phyloP scores from a whole-genome alignment of 106 monocot genomes.

The Dendrobium officinale region DNA sequence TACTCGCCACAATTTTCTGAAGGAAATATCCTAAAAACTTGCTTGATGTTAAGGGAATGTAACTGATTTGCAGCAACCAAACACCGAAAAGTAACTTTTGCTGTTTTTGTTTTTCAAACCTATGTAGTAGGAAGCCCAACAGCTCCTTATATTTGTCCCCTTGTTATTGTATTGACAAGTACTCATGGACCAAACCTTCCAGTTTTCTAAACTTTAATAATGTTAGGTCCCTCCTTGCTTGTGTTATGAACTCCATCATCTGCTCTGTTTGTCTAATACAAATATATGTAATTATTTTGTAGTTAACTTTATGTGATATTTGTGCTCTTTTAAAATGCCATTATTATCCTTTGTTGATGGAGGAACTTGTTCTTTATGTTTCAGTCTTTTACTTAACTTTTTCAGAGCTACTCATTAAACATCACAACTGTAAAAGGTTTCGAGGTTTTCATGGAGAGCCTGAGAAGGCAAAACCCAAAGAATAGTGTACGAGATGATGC shows the following conservation, averaged over 20 bases:
- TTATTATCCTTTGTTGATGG: background rate
- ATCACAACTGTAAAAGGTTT: conserved; percentile 94
- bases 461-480: conserved; percentile 37
- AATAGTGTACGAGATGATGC: conserved; percentile 20
- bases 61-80: background rate
- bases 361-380: background rate
- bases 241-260: background rate
- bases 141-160: background rate
- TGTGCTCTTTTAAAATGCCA: background rate
- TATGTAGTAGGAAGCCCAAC: background rate
- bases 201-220: background rate
- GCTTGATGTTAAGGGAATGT: background rate
- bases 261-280: background rate
- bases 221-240: background rate
- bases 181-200: background rate
- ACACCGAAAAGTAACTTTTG: background rate
- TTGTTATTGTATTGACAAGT: background rate
- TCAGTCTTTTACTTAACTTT: conserved; percentile 8
- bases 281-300: background rate
- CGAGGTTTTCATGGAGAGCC: conserved; percentile 73
- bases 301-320: background rate
- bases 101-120: background rate
- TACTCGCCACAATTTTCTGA: background rate
- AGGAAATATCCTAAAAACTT: no score
- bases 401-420: conserved; percentile 91